phyloP scores from a whole-genome alignment of 257 asterid genomes.

The Solanum arcanum region DNA sequence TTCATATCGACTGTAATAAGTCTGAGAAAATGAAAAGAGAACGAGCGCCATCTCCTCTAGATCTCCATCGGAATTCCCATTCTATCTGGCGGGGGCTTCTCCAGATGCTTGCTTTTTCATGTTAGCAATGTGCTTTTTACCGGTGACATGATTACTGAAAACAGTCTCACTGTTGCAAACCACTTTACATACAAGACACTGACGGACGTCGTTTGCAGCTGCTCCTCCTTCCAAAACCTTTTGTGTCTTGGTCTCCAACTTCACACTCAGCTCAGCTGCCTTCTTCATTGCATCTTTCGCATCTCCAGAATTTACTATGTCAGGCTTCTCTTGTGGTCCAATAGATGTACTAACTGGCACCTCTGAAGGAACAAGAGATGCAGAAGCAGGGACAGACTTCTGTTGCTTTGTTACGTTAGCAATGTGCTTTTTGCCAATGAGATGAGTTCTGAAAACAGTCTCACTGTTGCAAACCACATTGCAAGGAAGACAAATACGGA shows the following conservation, averaged over 20 bases:
- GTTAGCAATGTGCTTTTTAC: slow-evolving; percentile 56
- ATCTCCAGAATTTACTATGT: slow-evolving; percentile 5
- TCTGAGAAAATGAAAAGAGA: not conserved
- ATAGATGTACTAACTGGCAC: slow-evolving; percentile 8
- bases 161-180: slow-evolving; percentile 73
- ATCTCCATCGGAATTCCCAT: not conserved
- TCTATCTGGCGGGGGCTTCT: slow-evolving; percentile 17
- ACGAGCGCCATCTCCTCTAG: not conserved
- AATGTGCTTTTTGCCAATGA: slow-evolving; percentile 62
- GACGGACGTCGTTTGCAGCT: slow-evolving; percentile 33
- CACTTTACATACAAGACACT: slow-evolving; percentile 52
- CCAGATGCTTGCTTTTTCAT: slow-evolving; percentile 27
- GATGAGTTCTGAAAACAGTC: slow-evolving; percentile 38
- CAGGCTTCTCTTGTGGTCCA: slow-evolving; percentile 46
- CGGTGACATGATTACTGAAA: slow-evolving; percentile 44
- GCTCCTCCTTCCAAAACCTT: slow-evolving; percentile 68
- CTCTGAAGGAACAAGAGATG: not conserved
- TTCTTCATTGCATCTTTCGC: slow-evolving; percentile 25
- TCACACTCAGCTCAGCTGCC: slow-evolving; percentile 20
- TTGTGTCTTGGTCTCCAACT: slow-evolving; percentile 50
- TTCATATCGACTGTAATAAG: not conserved
- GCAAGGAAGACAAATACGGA: slow-evolving; percentile 41
- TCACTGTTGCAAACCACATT: slow-evolving; percentile 76
- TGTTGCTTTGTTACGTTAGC: slow-evolving; percentile 30
- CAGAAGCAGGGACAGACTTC: not conserved